Evolutionary conservation across 148 eudicot genomes (phyloP), one percentile per base, ranked within the genome.

Genomic region (Vaccinium darrowii): DNA sequence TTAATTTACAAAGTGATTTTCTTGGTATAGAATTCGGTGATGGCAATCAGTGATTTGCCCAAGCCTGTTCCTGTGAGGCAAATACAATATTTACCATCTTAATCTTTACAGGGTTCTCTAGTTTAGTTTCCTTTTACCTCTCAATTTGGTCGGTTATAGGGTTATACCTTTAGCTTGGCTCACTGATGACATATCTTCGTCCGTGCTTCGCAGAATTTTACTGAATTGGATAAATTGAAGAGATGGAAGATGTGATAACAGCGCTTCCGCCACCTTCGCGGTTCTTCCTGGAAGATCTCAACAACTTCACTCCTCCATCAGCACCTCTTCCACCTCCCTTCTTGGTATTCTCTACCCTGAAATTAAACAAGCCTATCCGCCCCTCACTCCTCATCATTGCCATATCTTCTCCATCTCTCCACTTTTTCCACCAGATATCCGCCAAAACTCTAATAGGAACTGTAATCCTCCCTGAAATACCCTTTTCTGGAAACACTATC

Each of bases 191-290:
- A 47, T 84, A 16, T 63, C 36, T 80, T 88, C 71, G 83, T 73
- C 12, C 57, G 27, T 63, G 63, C 56, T 80, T 89, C 72, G 84
- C 92, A 91, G 95, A 79, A 69, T 83, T 79, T 84, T 23, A 84
- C 80, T 49, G 27, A 83, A 33, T 83, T 63, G 79, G 33, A 56
- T 47, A 69, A 27, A 80, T 33, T 12, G 14, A 86, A 85, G 86
- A 89, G 76, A 97, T 97, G 99, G 99, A 97, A 85, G 98, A 95
- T 84, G 95, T 94, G 82, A 78, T 97, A 88, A 97, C 99, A 74
- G 98, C 93, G 27, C 80, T 91, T 84, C 98, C 99, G 60, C 99
- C 98, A 49, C 99, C 99, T 86, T 94, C 99, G 77, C 90, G 99
- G 86, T 94, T 97, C 88, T 90, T 94, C 76, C 82, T 90, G 78